Base-by-base conservation (phyloP, 345 rosid species). In the Euphorbia peplus region DNA sequence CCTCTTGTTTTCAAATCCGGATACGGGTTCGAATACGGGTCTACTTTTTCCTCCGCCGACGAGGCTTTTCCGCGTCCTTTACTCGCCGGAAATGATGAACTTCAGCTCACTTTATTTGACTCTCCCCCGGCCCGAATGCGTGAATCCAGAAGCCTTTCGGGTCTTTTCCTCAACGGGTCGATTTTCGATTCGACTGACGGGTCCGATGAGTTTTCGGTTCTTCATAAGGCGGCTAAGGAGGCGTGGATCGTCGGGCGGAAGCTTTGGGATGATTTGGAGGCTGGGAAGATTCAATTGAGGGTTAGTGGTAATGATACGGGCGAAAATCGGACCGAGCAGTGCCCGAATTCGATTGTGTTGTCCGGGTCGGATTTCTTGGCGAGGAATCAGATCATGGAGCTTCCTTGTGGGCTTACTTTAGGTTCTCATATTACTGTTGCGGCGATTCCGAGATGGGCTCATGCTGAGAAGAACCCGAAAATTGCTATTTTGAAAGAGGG, bases 381-480 rank as follows among this genome's bases (percentile, higher is more conserved):
- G 1, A 29, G 60, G 80, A 71, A 44, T 8, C 68, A 78, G 66
- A 7, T 89, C 62, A 76, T 93, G 88, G 85, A 81, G 76, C 78
- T 93, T 11, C 97, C 98, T 0, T 93, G 97, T 69, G 98, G 97
- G 56, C 81, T 93, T 41, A 86, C 97, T 18, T 69, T 90, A 55
- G 98, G 97, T 3, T 90, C 98, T 24, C 96, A 90, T 60, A 69
- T 90, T 19, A 90, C 97, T 13, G 78, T 90, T 60, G 95, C 89
- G 4, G 98, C 86, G 67, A 83, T 79, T 79, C 98, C 98, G 14
- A 78, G 86, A 77, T 66, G 69, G 74, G 90, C 90, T 28, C 91
- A 89, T 29, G 48, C 74, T 0, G 93, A 89, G 78, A 63, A 69
- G 26, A 90, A 84, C 35, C 88, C 92, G 0, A 81, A 81, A 75